These are phyloP conservation scores for Cenococcum geophilum DNA, from an alignment of 495 filamentous ascomycete genomes.

Conservation along the genomic window DNA sequence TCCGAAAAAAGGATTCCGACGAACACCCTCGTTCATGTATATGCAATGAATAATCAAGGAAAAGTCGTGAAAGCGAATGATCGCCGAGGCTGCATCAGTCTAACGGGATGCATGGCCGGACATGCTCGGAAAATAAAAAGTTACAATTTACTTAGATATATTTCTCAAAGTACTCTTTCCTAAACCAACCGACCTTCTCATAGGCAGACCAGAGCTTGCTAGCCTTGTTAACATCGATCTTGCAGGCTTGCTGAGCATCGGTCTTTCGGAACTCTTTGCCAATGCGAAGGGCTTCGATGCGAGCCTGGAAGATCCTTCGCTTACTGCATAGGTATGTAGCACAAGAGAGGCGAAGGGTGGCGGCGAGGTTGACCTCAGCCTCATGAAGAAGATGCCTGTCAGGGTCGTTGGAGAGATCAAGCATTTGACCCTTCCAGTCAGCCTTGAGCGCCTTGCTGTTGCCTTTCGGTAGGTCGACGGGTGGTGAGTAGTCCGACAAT, in stretches of 20 bases:
- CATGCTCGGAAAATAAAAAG: neutral
- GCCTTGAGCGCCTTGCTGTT: conserved; percentile 69
- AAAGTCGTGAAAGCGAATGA: neutral
- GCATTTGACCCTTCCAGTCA: conserved; percentile 77
- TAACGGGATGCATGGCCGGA: neutral
- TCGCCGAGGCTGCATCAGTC: neutral
- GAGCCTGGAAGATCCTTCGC: conserved; percentile 80
- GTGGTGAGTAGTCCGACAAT: conserved; percentile 72
- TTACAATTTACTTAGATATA: conserved; percentile 39
- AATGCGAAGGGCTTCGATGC: conserved; percentile 59
- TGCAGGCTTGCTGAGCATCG: conserved; percentile 93
- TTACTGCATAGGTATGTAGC: conserved; percentile 94
- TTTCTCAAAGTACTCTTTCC: conserved; percentile 53
- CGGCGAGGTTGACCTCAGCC: conserved; percentile 71
- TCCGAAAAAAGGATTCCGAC: neutral
- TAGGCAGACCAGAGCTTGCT: conserved; percentile 92
- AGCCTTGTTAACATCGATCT: conserved; percentile 98
- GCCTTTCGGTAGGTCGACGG: conserved; percentile 51
- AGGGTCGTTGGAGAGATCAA: conserved; percentile 75
- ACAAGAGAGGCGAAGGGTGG: conserved; percentile 75
- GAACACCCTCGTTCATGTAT: conserved; percentile 5
- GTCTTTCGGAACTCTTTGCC: conserved; percentile 93
- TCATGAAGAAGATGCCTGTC: conserved; percentile 70
- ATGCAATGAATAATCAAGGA: conserved; percentile 7
- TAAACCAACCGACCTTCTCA: conserved; percentile 84